These are phyloP conservation scores for Luzula sylvatica DNA, from an alignment of 176 grass and related monocot genomes.

Conservation along the genomic window DNA sequence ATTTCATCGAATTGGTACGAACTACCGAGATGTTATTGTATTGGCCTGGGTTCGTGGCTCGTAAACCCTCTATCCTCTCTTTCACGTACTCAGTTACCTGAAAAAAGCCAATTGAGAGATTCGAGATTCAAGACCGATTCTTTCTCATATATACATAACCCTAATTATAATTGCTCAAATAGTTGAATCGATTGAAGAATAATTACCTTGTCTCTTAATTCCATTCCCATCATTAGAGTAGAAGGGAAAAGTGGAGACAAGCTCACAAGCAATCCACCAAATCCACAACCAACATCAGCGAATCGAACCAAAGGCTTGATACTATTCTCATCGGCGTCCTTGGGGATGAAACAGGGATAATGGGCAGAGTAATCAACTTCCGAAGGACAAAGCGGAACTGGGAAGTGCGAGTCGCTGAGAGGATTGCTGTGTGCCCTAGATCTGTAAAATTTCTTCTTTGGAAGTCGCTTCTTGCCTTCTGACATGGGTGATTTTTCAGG, in stretches of 20 bases:
- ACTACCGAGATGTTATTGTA: conserved; percentile 90
- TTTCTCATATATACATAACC: too few relatives aligned
- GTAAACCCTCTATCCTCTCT: conserved; percentile 73
- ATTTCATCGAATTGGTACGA: conserved; percentile 98
- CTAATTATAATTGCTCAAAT: neutral
- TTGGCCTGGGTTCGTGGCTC: conserved; percentile 53
- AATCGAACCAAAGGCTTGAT: conserved; percentile 34
- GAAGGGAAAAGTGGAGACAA: conserved; percentile 69
- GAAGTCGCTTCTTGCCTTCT: conserved; percentile 30
- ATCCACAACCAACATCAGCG: conserved; percentile 66
- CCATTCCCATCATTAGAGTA: conserved; percentile 94
- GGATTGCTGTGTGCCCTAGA: conserved; percentile 86
- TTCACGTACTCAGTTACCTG: conserved; percentile 98
- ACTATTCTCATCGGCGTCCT: neutral
- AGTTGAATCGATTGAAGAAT: neutral
- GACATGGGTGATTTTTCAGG: neutral
- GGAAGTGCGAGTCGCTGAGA: conserved; percentile 94
- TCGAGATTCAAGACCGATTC: too few relatives aligned
- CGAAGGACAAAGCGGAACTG: conserved; percentile 49
- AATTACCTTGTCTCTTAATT: conserved; percentile 78
- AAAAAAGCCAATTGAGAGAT: conserved; percentile 5
- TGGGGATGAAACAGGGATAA: conserved; percentile 53
- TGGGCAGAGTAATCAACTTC: conserved; percentile 57
- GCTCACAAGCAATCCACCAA: conserved; percentile 58
- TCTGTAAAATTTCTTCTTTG: conserved; percentile 75